Base-by-base conservation (phyloP, 225 moss, liverwort and hornwort genomes). In the Pseudisothecium myosuroides region DNA sequence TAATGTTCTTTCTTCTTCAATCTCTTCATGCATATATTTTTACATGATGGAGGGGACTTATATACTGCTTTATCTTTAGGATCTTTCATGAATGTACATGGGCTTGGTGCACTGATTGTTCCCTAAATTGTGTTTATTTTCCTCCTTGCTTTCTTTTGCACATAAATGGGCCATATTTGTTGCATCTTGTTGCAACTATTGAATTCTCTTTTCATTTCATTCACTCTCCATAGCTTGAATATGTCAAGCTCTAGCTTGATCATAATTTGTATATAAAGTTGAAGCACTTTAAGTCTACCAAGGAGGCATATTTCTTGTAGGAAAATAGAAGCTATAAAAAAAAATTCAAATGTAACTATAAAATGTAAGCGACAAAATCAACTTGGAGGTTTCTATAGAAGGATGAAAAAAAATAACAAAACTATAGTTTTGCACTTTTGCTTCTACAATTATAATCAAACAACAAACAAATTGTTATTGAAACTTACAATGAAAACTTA, bases 281-380 rank as follows among this genome's bases (percentile, higher is more conserved):
- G 21, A 34, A 76, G 13, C 0, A 76, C 21, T 76, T 50, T 0
- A 0, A 50, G 2, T 22, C 13, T 13, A 34, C 0, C 0, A 0
- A 49, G 0, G 20, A 32, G 2, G 20, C 2, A 20, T 50, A 75
- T 50, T 75, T 75, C 20, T 75, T 50, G 4, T 5, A 50, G 18
- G 0, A 49, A 49, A 49, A 49, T 76, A 13, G 8, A 76, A 21
- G 7, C 2, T 76, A 50, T 50, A 5, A 5, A 50, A 76, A 21
- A 76, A 1, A 49, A 75, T 50, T 76, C 76, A 50, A 50, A 76
- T 49, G 1, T 18, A 49, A 31, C 9, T 47, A 19, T 12, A 32
- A 1, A 76, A 20, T 52, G 3, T 21, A 49, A 76, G 8, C 0
- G 2, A 22, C 5, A 34, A 22, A 52, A 34, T 36, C 22, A 52